phyloP scores from a whole-genome alignment of 2,329 filamentous ascomycete genomes.

The Epichloe hybrida region DNA sequence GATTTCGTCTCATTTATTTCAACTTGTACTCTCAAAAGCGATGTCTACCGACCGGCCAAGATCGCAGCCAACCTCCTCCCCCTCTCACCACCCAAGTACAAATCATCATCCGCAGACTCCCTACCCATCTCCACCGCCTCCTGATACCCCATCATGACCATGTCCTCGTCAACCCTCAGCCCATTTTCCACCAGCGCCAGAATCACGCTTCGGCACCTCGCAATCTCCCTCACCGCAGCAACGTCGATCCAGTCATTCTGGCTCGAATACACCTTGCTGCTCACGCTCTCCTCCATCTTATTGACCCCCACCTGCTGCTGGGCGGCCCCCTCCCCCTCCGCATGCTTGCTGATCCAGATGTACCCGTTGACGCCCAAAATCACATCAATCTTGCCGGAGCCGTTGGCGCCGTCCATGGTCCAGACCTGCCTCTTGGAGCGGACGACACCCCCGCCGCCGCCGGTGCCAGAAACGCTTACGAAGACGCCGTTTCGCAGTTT shows the following conservation, averaged over 20 bases:
- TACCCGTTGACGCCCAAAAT: constrained; percentile 93
- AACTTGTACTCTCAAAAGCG: too few species aligned
- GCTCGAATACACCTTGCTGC: constrained; percentile 78
- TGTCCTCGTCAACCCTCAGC: constrained; percentile 79
- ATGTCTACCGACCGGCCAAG: constrained; percentile 14
- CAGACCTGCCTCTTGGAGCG: constrained; percentile 76
- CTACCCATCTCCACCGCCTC: constrained; percentile 64
- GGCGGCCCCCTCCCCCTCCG: constrained; percentile 40
- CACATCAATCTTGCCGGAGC: constrained; percentile 61
- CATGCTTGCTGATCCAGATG: constrained; percentile 85
- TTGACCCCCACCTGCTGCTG: constrained; percentile 49
- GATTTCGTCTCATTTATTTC: not conserved
- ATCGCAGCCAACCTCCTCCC: constrained; percentile 36
- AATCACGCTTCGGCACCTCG: constrained; percentile 68
- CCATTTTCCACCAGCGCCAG: constrained; percentile 71
- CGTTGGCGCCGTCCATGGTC: constrained; percentile 50
- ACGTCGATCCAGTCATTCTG: constrained; percentile 78
- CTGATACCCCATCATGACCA: constrained; percentile 68
- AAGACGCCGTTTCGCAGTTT: constrained; percentile 93
- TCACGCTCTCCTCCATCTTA: constrained; percentile 75
- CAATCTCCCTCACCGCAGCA: constrained; percentile 76
- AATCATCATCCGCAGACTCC: constrained; percentile 44
- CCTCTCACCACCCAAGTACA: constrained; percentile 46
- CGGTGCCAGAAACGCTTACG: constrained; percentile 65
- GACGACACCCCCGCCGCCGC: constrained; percentile 78